A percentile compares a stretch with the other conserved stretches of the same genome.
phyloP scores from a whole-genome alignment of 164 flowering plant species.

The Magnolia changhungtana region DNA sequence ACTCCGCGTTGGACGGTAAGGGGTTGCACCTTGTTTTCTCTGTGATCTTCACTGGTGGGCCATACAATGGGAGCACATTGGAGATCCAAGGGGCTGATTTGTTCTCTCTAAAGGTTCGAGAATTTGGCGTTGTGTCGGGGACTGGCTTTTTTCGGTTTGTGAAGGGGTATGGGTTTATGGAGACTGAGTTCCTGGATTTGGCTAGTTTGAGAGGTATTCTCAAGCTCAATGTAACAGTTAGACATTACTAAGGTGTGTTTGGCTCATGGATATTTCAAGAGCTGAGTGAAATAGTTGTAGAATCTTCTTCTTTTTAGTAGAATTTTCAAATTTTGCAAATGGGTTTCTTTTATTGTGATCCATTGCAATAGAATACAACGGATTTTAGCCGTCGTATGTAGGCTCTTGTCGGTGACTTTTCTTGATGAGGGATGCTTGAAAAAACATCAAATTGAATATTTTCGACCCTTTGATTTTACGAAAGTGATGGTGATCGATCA shows the following conservation, averaged over 20 bases:
- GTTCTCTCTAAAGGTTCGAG: conserved; percentile 8
- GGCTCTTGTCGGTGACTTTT: no score
- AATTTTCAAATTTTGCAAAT: not conserved
- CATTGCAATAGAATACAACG: no score
- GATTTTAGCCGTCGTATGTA: no score
- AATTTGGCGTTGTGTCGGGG: conserved; percentile 11
- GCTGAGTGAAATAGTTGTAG: not conserved
- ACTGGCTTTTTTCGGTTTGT: conserved; percentile 14
- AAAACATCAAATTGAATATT: no score
- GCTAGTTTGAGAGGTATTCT: conserved; percentile 6
- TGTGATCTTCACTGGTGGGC: conserved; percentile 10
- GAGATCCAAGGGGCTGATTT: conserved; percentile 18
- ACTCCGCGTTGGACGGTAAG: conserved; percentile 14
- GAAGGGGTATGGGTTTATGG: conserved; percentile 13
- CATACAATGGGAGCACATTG: conserved; percentile 16
- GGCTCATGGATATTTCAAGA: not conserved
- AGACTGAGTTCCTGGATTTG: conserved; percentile 8
- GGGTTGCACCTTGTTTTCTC: conserved; percentile 15
- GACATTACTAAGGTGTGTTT: conserved; percentile 2
- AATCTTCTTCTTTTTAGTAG: not conserved
- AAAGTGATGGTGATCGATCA: no score
- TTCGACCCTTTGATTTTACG: no score
- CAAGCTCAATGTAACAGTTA: conserved; percentile 11
- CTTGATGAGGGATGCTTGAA: no score
- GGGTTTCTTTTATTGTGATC: not conserved